Conservation (phyloP, 345 rosid species). For the Mercurialis annua region DNA sequence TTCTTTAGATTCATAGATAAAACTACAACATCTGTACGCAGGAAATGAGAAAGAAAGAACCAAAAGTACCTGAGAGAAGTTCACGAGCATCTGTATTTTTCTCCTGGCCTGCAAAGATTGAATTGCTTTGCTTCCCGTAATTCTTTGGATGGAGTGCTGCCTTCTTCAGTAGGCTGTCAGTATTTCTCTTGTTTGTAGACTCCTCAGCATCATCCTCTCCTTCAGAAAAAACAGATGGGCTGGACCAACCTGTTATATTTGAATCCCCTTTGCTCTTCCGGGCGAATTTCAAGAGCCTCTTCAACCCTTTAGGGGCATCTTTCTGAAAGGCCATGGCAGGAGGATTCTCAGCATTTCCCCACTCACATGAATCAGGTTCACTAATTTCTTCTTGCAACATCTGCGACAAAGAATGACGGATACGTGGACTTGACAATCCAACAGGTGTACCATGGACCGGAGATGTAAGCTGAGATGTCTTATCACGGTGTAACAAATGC, state of each 20-base stretch:
- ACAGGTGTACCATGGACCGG: slow-evolving; percentile 27
- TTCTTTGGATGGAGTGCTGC: slow-evolving; percentile 46
- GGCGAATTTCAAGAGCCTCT: slow-evolving; percentile 66
- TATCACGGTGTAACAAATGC: slow-evolving; percentile 24
- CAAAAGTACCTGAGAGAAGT: slow-evolving; percentile 37
- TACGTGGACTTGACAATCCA: slow-evolving; percentile 45
- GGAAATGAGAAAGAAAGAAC: neutral
- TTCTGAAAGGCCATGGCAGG: slow-evolving; percentile 50
- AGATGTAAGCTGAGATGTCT: slow-evolving; percentile 30
- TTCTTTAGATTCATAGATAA: neutral
- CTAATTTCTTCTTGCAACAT: slow-evolving; percentile 73
- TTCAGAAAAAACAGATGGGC: slow-evolving; percentile 62
- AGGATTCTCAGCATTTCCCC: slow-evolving; percentile 71
- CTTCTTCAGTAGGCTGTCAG: slow-evolving; percentile 44
- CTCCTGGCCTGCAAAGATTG: slow-evolving; percentile 25
- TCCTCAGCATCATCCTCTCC: slow-evolving; percentile 64
- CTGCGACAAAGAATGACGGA: slow-evolving; percentile 68
- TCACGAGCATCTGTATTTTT: slow-evolving; percentile 31
- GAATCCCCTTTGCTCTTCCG: slow-evolving; percentile 66
- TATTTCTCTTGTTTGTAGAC: slow-evolving; percentile 39
- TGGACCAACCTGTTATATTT: slow-evolving; percentile 53
- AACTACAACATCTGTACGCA: neutral
- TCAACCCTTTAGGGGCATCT: slow-evolving; percentile 65
- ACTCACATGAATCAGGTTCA: slow-evolving; percentile 52
- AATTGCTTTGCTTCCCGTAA: slow-evolving; percentile 33